Evolutionary conservation across 352 stramenopile species (phyloP).

Genomic region (Phytophthora quininea): DNA sequence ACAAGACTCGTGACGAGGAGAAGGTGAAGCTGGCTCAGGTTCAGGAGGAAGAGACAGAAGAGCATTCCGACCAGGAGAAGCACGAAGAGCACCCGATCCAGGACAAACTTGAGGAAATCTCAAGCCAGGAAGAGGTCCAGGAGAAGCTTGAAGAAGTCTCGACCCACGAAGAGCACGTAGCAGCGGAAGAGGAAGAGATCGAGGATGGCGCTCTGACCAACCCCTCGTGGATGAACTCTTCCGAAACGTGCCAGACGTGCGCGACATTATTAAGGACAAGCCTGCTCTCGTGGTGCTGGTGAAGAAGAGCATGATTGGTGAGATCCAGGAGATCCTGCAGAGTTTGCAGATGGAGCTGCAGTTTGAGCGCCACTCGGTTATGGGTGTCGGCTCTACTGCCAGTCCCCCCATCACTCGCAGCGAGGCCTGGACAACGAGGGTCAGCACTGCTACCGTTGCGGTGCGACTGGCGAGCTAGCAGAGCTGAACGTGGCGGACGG

Average conservation of each 20-base stretch:
- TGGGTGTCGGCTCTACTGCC: slow-evolving; percentile 52
- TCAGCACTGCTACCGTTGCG: slow-evolving; percentile 60
- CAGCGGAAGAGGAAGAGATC: slow-evolving; percentile 16
- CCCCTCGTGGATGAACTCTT: slow-evolving; percentile 63
- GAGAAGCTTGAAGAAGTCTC: slow-evolving; percentile 9
- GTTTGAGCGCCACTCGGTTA: slow-evolving; percentile 76
- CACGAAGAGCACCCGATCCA: slow-evolving; percentile 11
- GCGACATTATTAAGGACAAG: slow-evolving; percentile 63
- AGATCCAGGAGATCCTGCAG: slow-evolving; percentile 82
- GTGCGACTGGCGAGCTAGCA: slow-evolving; percentile 55
- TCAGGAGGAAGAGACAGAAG: slow-evolving; percentile 32
- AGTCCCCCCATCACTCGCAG: slow-evolving; percentile 23
- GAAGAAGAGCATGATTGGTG: slow-evolving; percentile 79
- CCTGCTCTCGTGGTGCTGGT: slow-evolving; percentile 55
- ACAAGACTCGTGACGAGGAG: slow-evolving; percentile 14
- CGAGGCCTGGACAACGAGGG: slow-evolving; percentile 27
- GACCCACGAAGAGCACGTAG: slow-evolving; percentile 6
- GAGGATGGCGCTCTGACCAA: slow-evolving; percentile 47
- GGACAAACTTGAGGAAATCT: not conserved
- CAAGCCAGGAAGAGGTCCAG: not conserved
- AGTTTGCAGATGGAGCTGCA: slow-evolving; percentile 82
- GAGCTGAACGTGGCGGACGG: slow-evolving; percentile 56
- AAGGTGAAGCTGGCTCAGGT: slow-evolving; percentile 30
- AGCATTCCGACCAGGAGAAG: slow-evolving; percentile 5
- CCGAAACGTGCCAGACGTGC: slow-evolving; percentile 48